phyloP scores from a whole-genome alignment of 108 stramenopile genomes.

The Pseudonitzschia multistriata region DNA sequence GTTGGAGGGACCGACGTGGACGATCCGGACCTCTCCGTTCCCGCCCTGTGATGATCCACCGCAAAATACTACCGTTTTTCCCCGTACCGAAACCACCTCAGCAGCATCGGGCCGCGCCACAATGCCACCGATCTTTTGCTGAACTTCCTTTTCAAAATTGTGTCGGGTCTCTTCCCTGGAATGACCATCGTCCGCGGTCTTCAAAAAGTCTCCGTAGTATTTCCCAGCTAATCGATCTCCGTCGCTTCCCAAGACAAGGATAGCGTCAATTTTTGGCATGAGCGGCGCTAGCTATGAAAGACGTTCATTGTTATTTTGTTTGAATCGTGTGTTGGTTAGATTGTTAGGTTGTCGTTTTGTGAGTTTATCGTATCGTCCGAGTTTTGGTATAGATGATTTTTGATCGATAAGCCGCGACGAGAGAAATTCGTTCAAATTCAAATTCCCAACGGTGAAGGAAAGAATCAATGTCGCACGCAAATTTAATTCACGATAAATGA shows the following conservation, averaged over 20 bases:
- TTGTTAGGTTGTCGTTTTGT: background rate
- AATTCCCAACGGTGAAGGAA: too few relatives aligned
- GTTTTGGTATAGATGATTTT: too few relatives aligned
- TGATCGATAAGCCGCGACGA: too few relatives aligned
- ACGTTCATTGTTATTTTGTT: background rate
- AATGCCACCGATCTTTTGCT: slow-evolving; percentile 74
- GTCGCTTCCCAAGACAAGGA: slow-evolving; percentile 81
- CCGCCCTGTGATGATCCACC: slow-evolving; percentile 50
- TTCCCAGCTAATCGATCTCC: slow-evolving; percentile 86
- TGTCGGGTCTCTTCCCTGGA: slow-evolving; percentile 58
- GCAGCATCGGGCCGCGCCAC: slow-evolving; percentile 80
- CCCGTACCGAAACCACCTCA: slow-evolving; percentile 75
- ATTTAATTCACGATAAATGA: too few relatives aligned
- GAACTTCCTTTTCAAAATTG: slow-evolving; percentile 71
- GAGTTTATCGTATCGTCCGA: background rate
- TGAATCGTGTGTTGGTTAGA: background rate
- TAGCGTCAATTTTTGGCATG: slow-evolving; percentile 83
- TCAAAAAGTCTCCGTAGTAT: slow-evolving; percentile 82
- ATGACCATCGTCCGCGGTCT: slow-evolving; percentile 33
- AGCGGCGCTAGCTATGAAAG: slow-evolving; percentile 52
- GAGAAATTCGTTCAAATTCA: too few relatives aligned
- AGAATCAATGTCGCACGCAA: too few relatives aligned
- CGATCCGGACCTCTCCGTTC: slow-evolving; percentile 63
- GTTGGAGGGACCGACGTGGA: slow-evolving; percentile 74
- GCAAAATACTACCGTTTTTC: slow-evolving; percentile 76